Conservation (phyloP, 2,329 filamentous ascomycete genomes). For the Cladophialophora immunda region DNA sequence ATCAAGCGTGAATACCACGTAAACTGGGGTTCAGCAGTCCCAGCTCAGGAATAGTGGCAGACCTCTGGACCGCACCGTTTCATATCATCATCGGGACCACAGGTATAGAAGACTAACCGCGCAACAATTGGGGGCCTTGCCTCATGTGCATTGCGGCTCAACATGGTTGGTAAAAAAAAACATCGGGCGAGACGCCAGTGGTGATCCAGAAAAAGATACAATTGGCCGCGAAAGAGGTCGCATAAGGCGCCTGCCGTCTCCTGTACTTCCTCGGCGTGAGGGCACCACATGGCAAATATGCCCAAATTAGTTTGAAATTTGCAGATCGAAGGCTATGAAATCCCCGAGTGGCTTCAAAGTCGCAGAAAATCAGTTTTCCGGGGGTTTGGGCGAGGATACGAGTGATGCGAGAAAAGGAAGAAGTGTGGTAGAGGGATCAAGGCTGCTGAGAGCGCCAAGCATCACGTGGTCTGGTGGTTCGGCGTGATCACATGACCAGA, state of each 20-base stretch:
- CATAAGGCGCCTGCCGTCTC: background rate
- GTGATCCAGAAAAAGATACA: background rate
- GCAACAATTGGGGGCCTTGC: background rate
- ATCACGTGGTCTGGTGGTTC: background rate
- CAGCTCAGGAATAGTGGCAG: background rate
- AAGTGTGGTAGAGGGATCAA: background rate
- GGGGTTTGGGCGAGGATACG: background rate
- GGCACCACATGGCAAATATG: background rate
- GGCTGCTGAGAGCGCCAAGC: background rate
- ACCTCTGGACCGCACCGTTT: background rate
- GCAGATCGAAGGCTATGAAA: background rate
- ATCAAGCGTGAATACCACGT: background rate
- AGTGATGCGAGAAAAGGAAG: background rate
- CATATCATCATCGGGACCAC: background rate
- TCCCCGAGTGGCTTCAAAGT: background rate
- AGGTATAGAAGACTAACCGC: background rate
- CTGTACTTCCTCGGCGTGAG: background rate
- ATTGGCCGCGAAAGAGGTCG: background rate
- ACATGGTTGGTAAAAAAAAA: conserved; percentile 12
- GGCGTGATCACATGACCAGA: background rate
- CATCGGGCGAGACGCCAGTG: background rate
- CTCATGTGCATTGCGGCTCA: background rate
- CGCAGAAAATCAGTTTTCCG: background rate
- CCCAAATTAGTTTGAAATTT: background rate
- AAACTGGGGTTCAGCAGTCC: background rate